Evolutionary conservation across 805 yeast genomes (phyloP).

Genomic region (Yamadazyma tumulicola): DNA sequence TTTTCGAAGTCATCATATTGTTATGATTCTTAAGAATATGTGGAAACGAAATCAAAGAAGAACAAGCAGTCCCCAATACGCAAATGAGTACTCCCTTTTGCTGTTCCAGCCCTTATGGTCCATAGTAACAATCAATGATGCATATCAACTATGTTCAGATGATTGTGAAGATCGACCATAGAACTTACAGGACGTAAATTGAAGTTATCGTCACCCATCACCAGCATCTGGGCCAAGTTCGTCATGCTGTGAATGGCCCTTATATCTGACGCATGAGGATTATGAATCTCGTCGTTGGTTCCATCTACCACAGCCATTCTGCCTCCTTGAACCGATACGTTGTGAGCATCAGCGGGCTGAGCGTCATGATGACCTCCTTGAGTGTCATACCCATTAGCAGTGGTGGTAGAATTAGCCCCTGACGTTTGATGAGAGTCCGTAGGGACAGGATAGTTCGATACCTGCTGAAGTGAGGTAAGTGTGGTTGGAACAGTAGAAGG

Average conservation of each 20-base stretch:
- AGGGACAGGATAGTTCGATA: slow-evolving; percentile 6
- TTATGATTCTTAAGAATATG: no score
- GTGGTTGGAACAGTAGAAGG: slow-evolving; percentile 41
- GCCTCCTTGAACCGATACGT: no score
- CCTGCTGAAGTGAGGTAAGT: slow-evolving; percentile 1
- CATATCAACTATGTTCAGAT: slow-evolving; percentile 9
- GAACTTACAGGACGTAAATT: slow-evolving; percentile 27
- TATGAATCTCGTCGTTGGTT: not conserved
- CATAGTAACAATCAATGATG: no score
- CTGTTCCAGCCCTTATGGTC: no score
- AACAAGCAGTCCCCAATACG: no score
- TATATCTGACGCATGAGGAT: slow-evolving; percentile 14
- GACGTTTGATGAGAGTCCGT: slow-evolving; percentile 8
- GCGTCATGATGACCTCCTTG: slow-evolving; percentile 8
- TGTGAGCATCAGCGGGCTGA: slow-evolving; percentile 26
- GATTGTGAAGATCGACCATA: slow-evolving; percentile 26
- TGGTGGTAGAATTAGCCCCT: slow-evolving; percentile 6
- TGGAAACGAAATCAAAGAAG: no score
- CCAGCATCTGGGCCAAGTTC: slow-evolving; percentile 17
- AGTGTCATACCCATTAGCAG: slow-evolving; percentile 11
- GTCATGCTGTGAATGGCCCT: slow-evolving; percentile 27
- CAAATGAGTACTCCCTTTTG: no score
- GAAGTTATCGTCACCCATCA: slow-evolving; percentile 8
- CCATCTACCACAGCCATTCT: slow-evolving; percentile 8
- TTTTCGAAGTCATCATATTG: no score